phyloP scores from a whole-genome alignment of 225 moss, liverwort and hornwort genomes.

The Climacium dendroides region DNA sequence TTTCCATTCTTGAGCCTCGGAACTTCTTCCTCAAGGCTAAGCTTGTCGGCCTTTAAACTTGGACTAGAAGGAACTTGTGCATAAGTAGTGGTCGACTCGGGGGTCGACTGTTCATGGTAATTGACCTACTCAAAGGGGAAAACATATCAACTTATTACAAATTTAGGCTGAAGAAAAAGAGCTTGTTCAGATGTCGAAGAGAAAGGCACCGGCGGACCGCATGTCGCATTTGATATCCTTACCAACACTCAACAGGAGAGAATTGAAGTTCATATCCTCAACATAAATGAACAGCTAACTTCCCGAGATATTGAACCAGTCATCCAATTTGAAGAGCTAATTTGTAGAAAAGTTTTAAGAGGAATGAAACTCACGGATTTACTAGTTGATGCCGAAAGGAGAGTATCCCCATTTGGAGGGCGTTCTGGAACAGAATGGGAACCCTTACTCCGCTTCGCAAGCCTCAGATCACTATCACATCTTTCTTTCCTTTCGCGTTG shows the following conservation, averaged over 20 bases:
- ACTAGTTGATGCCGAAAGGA: background rate
- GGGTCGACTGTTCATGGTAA: background rate
- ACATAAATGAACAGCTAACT: background rate
- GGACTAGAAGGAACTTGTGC: background rate
- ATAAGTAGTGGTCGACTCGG: background rate
- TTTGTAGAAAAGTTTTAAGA: background rate
- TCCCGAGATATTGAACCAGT: background rate
- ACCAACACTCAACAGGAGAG: too few relatives aligned
- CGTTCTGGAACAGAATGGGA: background rate
- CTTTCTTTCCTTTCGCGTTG: background rate
- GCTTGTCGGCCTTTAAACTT: background rate
- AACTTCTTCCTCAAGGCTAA: background rate
- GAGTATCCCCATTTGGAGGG: background rate
- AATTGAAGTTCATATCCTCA: background rate
- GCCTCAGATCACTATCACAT: background rate
- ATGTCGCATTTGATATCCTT: background rate
- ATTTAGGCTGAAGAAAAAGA: background rate
- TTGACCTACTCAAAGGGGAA: background rate
- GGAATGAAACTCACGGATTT: background rate
- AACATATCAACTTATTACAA: background rate
- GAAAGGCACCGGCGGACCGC: too few relatives aligned
- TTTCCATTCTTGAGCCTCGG: background rate
- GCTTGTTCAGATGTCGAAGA: background rate
- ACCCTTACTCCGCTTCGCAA: background rate
- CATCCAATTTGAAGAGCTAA: background rate